Conservation (phyloP, 2,329 filamentous ascomycete species). For the Cordyceps pruinosa region DNA sequence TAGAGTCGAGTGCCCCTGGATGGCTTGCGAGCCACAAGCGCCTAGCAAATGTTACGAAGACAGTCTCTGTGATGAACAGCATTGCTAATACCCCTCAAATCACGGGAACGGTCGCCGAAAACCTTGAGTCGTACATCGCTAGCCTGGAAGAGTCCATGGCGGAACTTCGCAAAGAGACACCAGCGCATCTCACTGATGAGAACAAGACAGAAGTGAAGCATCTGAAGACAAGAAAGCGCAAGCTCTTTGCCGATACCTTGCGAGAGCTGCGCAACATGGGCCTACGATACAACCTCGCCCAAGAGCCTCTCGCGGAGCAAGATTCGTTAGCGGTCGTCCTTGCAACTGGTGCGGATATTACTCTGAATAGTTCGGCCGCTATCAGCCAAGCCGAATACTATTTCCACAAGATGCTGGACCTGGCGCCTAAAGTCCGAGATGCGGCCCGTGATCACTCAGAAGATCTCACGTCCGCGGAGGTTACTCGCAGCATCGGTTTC, state of each 20-base stretch:
- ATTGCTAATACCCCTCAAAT: conserved; percentile 47
- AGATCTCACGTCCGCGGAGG: conserved; percentile 75
- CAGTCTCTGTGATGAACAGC: conserved; percentile 66
- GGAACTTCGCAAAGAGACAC: conserved; percentile 78
- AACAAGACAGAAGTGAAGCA: conserved; percentile 81
- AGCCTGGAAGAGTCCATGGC: conserved; percentile 61
- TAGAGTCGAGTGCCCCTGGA: conserved; percentile 22
- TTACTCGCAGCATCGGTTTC: conserved; percentile 71
- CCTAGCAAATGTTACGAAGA: conserved; percentile 62
- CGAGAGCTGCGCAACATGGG: conserved; percentile 84
- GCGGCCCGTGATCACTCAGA: conserved; percentile 68
- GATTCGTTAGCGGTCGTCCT: conserved; percentile 64
- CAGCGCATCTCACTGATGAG: conserved; percentile 71
- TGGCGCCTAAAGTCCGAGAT: conserved; percentile 61
- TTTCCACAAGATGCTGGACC: conserved; percentile 72
- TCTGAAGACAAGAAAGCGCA: conserved; percentile 83
- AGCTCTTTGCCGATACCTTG: conserved; percentile 82
- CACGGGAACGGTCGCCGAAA: conserved; percentile 48
- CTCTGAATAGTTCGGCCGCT: conserved; percentile 18
- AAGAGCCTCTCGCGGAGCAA: conserved; percentile 66
- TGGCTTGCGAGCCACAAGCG: conserved; percentile 49
- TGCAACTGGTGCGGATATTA: conserved; percentile 43
- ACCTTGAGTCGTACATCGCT: conserved; percentile 61
- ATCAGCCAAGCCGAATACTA: conserved; percentile 53
- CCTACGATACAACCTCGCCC: conserved; percentile 73